Evolutionary conservation across 2,329 filamentous ascomycete species (phyloP).

Genomic region (Plectosphaerella sp.): DNA sequence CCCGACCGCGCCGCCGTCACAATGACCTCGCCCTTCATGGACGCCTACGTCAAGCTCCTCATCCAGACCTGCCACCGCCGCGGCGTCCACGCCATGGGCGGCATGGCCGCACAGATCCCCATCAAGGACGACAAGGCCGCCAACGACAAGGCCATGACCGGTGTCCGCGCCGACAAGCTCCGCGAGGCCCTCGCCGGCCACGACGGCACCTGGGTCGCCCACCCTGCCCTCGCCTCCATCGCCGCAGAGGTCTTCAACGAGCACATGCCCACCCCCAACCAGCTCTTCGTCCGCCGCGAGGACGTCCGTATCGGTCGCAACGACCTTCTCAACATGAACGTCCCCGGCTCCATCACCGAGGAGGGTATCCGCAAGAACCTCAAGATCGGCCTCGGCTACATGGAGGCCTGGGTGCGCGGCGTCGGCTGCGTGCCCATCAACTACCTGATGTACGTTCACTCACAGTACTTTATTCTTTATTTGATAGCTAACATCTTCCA

Average conservation of each 20-base stretch:
- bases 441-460: constrained; percentile 69
- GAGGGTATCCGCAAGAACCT: constrained; percentile 96
- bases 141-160: constrained; percentile 83
- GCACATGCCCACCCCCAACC: constrained; percentile 90
- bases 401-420: constrained; percentile 96
- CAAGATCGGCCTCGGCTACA: constrained; percentile 93
- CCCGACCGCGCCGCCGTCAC: constrained; percentile 81
- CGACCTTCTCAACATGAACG: constrained; percentile 97
- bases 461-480: not conserved
- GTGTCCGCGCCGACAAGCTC: constrained; percentile 80
- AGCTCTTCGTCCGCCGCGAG: constrained; percentile 80
- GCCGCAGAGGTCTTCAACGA: constrained; percentile 86
- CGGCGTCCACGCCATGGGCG: constrained; percentile 87
- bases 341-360: constrained; percentile 87
- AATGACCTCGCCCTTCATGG: constrained; percentile 92
- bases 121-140: constrained; percentile 82
- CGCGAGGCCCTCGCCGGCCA: constrained; percentile 84
- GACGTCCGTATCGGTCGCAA: constrained; percentile 83
- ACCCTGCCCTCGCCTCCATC: constrained; percentile 77
- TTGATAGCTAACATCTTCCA: constrained; percentile 16
- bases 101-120: constrained; percentile 90
- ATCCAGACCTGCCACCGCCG: constrained; percentile 90
- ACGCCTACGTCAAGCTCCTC: constrained; percentile 78
- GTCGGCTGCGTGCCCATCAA: constrained; percentile 97
- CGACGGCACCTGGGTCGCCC: constrained; percentile 86